Conservation (phyloP, 1,284 basidiomycete genomes). For the Ceratobasidium sp. region DNA sequence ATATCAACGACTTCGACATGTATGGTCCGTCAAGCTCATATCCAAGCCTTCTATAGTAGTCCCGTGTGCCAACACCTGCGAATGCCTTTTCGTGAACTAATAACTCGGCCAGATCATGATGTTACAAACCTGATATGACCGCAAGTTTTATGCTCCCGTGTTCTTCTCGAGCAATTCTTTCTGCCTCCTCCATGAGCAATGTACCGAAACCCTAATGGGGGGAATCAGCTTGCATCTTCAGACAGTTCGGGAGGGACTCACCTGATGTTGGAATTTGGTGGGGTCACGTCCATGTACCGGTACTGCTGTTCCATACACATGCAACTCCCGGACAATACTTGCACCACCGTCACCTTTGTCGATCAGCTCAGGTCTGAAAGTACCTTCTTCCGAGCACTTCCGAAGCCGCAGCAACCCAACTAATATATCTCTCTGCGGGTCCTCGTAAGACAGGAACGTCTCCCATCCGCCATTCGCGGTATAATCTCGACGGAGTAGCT, state of each 20-base stretch:
- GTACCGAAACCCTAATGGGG: constrained; percentile 89
- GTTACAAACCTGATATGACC: constrained; percentile 84
- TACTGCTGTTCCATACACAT: constrained; percentile 99
- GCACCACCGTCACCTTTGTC: constrained; percentile 78
- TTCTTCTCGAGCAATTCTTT: constrained; percentile 96
- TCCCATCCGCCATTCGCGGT: constrained; percentile 99
- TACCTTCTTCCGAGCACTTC: constrained; percentile 95
- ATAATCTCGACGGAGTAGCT: constrained; percentile 97
- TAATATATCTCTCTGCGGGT: constrained; percentile 95
- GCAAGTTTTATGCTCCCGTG: constrained; percentile 94
- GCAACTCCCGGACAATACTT: constrained; percentile 94
- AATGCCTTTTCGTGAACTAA: constrained; percentile 11
- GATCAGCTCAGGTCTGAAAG: constrained; percentile 94
- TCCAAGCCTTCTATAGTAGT: constrained; percentile 92
- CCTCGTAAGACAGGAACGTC: constrained; percentile 98
- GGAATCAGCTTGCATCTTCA: too few species aligned
- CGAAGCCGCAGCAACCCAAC: constrained; percentile 91
- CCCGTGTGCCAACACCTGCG: constrained; percentile 87
- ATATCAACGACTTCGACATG: constrained; percentile 82
- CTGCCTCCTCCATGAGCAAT: constrained; percentile 98
- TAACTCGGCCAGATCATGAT: neutral
- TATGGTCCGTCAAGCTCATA: constrained; percentile 97
- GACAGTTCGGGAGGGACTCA: too few species aligned
- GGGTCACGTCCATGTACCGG: constrained; percentile 97
- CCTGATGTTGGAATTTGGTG: constrained; percentile 97